Evolutionary conservation across 129 eudicot species (phyloP), one percentile per base, ranked within the genome.

Genomic region (Calendula officinalis): DNA sequence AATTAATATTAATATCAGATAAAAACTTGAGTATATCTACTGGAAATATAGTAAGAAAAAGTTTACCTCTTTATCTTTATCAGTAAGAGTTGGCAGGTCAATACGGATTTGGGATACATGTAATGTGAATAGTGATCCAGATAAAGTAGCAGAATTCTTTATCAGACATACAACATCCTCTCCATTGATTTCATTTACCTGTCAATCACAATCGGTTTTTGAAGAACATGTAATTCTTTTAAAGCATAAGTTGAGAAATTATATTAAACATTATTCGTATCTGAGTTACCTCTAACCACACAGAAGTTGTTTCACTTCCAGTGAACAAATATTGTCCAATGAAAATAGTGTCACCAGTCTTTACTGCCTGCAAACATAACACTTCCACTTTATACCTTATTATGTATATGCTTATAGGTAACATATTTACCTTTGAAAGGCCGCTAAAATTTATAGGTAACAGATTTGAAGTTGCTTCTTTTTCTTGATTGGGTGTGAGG

Each of bases 321-420:
- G 97, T 83, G 65, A 89, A 89, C 75, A 89, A 58, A 75, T 89
- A 89, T 60, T 89, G 95, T 30, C 97, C 95, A 43, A 89, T 86
- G 74, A 89, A 89, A 68, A 89, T 89, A 8, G 89, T 87, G 42
- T 89, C 97, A 70, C 95, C 97, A 30, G 76, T 72, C 74, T 83
- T 83, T 59, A 89, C 97, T 17, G 95, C 95, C 95, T 89, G 82
- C 72, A 74, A 64, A 71, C 56, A 67, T 22, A 43, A 7, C 44
- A 56, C 40, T 60, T 13, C 6, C 9, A 69, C 43, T 62, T 35
- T 36, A 43, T 22, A 22, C n/a, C n/a, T n/a, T 22, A 2, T 22
- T 22, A 22, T 22, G 2, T 22, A 22, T 22, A 22, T 22, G 30
- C 1, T 22, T 22, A 2, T 22, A 22, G 30, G 2, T 27, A 30